phyloP scores from a whole-genome alignment of 2,329 filamentous ascomycete genomes.

The Zymoseptoria pseudotritici region DNA sequence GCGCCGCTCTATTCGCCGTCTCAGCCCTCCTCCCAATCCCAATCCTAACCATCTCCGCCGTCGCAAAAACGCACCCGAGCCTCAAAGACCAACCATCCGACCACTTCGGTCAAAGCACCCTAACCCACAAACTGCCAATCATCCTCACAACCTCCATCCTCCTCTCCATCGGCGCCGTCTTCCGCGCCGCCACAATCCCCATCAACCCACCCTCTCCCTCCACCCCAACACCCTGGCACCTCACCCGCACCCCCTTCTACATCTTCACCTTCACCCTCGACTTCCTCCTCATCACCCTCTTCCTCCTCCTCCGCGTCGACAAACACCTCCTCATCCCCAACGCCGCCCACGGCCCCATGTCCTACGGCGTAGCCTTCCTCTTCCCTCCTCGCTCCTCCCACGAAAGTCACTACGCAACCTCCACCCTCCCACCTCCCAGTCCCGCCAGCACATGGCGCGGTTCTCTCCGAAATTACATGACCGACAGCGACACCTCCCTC shows the following conservation, averaged over 20 bases:
- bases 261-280: slow-evolving; percentile 71
- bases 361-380: slow-evolving; percentile 16
- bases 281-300: slow-evolving; percentile 60
- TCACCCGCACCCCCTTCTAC: slow-evolving; percentile 68
- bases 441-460: not conserved
- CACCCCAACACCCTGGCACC: slow-evolving; percentile 58
- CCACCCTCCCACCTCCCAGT: not conserved
- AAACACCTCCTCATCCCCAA: slow-evolving; percentile 67
- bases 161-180: slow-evolving; percentile 61
- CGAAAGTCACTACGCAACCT: not conserved
- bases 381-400: slow-evolving; percentile 2
- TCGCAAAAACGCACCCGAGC: slow-evolving; percentile 33
- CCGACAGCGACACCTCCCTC: not conserved
- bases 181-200: slow-evolving; percentile 56
- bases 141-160: slow-evolving; percentile 53
- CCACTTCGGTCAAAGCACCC: slow-evolving; percentile 59
- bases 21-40: slow-evolving; percentile 61
- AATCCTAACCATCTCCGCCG: slow-evolving; percentile 43
- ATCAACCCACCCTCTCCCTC: slow-evolving; percentile 34
- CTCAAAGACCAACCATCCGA: slow-evolving; percentile 36
- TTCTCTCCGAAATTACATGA: not conserved
- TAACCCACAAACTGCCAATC: slow-evolving; percentile 59
- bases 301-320: slow-evolving; percentile 63
- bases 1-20: slow-evolving; percentile 53
- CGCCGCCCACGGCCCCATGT: slow-evolving; percentile 50